Evolutionary conservation across 441 rosid genomes (phyloP), one percentile per base, ranked within the genome.

Genomic region (Eruca vesicaria): DNA sequence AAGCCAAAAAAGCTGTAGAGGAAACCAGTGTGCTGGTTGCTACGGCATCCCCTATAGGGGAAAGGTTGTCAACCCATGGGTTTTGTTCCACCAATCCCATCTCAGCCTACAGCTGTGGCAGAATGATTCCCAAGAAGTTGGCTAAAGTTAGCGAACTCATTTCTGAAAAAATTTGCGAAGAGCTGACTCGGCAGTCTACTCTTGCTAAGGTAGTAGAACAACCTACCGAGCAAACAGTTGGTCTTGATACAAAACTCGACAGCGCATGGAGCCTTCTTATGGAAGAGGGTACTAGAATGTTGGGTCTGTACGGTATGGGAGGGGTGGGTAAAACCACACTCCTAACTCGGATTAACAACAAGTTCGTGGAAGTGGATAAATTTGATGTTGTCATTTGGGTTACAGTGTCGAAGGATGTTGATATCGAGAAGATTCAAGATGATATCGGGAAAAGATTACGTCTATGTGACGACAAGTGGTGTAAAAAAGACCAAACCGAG

Each of bases 251-350:
- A 35, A 35, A 35, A 11, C 41, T 35, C 9, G 12, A 35, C 2
- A 35, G 41, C 3, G 9, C 12, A 9, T 35, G 41, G 14, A 35
- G 41, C 41, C 7, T 4, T 31, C 3, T 31, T 0, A 4, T 2
- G 33, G 10, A 35, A 35, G 10, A 9, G 8, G 41, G 12, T 9
- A 35, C 10, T 9, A 35, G 11, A 35, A 35, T 9, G 11, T 35
- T 35, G 41, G 41, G 41, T 35, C 41, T 9, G 3, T 23, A 23
- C 26, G 26, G 26, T 23, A 23, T 23, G 26, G 26, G 26, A 23
- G 26, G 26, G 3, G 10, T 10, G 0, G 85, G 85, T 1, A 84
- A 84, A 69, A 82, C 87, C 6, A 41, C 78, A 4, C 65, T 76
- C 29, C 26, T 84, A 59, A 63, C 41, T 52, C 63, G 55, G 35